These are phyloP conservation scores for Hirschioporus abietinus DNA, from an alignment of 768 basidiomycete species.

Conservation along the genomic window DNA sequence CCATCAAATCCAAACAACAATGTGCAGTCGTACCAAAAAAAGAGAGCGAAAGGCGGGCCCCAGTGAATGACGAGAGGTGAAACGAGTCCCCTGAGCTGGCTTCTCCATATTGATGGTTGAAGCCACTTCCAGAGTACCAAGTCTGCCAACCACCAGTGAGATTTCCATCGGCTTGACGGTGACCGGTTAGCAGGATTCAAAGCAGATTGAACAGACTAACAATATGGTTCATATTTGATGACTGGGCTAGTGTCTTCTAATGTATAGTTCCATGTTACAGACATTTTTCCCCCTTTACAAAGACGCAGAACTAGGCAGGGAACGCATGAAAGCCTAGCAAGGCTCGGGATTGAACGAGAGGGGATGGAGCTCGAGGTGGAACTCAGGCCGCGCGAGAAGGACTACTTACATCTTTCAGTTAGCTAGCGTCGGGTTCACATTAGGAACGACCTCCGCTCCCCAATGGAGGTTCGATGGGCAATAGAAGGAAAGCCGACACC, in stretches of 20 bases:
- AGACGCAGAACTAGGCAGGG: not conserved
- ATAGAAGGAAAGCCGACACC: not conserved
- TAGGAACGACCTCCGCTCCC: not conserved
- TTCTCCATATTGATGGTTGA: constrained; percentile 6
- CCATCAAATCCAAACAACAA: not conserved
- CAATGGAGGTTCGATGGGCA: not conserved
- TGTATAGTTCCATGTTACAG: constrained; percentile 15
- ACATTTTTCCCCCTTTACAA: not conserved
- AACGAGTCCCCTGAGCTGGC: constrained; percentile 7
- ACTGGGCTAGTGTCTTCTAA: constrained; percentile 20
- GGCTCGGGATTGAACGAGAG: not conserved
- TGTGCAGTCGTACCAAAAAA: not conserved
- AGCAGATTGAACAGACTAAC: constrained; percentile 8
- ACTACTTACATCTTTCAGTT: not conserved
- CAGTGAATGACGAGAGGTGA: not conserved
- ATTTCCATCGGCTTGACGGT: not conserved
- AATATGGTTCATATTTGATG: constrained; percentile 17
- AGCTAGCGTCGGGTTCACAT: not conserved
- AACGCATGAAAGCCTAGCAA: not conserved
- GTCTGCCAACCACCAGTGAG: constrained; percentile 12
- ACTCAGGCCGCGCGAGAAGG: not conserved
- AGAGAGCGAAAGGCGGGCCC: not conserved
- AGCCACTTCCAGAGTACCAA: constrained; percentile 14
- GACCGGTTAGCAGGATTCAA: not conserved
- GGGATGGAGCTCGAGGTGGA: too few relatives aligned